These are phyloP conservation scores for Coniochaeta pulveracea DNA, from an alignment of 2,329 filamentous ascomycete species.

Conservation along the genomic window DNA sequence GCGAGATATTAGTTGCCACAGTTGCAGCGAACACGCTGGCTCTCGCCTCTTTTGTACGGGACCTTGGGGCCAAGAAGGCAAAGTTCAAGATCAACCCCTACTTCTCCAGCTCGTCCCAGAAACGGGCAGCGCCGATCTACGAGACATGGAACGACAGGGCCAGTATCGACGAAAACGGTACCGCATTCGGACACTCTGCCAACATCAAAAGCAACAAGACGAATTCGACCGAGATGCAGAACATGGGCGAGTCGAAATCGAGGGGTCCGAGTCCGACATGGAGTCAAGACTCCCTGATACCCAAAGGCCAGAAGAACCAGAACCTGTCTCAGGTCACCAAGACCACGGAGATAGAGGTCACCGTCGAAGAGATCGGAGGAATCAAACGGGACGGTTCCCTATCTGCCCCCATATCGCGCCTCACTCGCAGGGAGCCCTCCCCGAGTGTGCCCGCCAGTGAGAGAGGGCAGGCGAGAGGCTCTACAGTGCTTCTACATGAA, in stretches of 20 bases:
- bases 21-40: conserved; percentile 80
- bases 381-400: background rate
- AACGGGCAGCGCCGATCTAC: background rate
- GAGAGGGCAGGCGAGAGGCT: conserved; percentile 1
- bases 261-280: conserved; percentile 4
- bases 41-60: conserved; percentile 82
- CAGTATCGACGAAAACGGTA: background rate
- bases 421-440: too few species aligned
- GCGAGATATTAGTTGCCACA: conserved; percentile 81
- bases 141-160: background rate
- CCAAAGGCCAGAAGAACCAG: conserved; percentile 3
- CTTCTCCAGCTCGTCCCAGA: background rate
- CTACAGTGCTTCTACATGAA: background rate
- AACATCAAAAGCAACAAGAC: background rate
- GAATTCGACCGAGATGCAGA: conserved; percentile 1
- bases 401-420: too few species aligned
- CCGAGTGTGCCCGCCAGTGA: background rate
- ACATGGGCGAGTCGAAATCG: background rate
- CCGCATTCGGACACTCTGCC: background rate
- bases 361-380: conserved; percentile 4
- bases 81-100: conserved; percentile 61
- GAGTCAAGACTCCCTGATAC: conserved; percentile 14
- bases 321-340: conserved; percentile 8
- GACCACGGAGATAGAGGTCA: conserved; percentile 13
- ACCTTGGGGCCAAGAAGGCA: conserved; percentile 78